Evolutionary conservation across 192 early-diverging fungal genomes (phyloP), one percentile per base, ranked within the genome.

Genomic region (Gryganskiella cystojenkinii): DNA sequence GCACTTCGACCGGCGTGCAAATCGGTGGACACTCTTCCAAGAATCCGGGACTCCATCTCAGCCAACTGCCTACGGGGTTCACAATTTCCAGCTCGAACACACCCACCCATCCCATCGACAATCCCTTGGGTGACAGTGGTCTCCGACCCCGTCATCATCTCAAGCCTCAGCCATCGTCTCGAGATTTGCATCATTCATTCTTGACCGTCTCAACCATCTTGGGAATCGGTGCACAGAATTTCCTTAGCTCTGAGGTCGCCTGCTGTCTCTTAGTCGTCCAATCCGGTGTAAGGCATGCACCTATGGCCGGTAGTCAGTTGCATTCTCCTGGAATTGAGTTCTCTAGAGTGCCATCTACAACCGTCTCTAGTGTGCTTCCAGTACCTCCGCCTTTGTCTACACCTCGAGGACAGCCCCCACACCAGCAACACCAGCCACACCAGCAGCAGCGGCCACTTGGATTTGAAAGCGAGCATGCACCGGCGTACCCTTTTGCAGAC

Each of bases 181-280:
- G 71, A 1, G 71, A 75, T 31, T 28, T 75, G 43, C 63, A 75
- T 40, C 43, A 75, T 47, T 66, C 71, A 10, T 61, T 42, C 52
- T 44, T 67, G 58, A 75, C 71, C n/a, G 71, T 75, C 20, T 34
- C 63, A 0, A 56, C 47, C 1, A 67, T 75, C 20, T 34, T 75
- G n/a, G 71, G 71, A 2, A 35, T 66, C 1, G 58, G 47, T 17
- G 57, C 71, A n/a, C 71, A 75, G 25, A 43, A 35, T 8, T 67
- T 37, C 45, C 13, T 75, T 30, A 27, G 57, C 4, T 75, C 71
- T 27, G 71, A 44, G 2, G 31, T 75, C 3, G 31, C 64, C 19
- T 47, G 58, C 22, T 75, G 71, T 35, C 24, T 75, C 10, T 27
- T 75, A 43, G 64, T 67, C 8, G 71, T 75, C 11, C 71, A 75